phyloP scores from a whole-genome alignment of 2,329 filamentous ascomycete species.

The Nectriaceae sp. region DNA sequence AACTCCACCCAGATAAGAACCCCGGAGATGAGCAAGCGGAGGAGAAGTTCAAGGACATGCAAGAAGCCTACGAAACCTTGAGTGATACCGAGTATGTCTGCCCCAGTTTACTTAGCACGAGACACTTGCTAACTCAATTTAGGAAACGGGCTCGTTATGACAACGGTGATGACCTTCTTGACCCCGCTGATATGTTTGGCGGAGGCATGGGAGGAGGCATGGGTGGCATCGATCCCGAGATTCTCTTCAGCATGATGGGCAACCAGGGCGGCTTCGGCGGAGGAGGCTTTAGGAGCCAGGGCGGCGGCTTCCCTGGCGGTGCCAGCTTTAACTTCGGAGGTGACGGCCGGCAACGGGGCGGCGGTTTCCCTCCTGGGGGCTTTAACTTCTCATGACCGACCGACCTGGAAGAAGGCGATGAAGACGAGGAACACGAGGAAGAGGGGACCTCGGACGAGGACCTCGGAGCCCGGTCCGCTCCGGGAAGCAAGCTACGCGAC shows the following conservation, averaged over 20 bases:
- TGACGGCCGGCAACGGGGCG: conserved; percentile 38
- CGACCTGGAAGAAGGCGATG: conserved; percentile 34
- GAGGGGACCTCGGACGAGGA: conserved; percentile 21
- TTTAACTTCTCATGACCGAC: conserved; percentile 53
- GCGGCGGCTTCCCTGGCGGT: conserved; percentile 55
- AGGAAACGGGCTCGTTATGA: conserved; percentile 91
- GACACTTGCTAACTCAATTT: conserved; percentile 35
- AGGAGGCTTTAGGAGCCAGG: conserved; percentile 52
- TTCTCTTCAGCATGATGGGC: conserved; percentile 84
- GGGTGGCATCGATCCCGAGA: conserved; percentile 73
- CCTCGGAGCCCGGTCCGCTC: conserved; percentile 11
- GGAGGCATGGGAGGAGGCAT: conserved; percentile 67
- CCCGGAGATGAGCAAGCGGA: conserved; percentile 81
- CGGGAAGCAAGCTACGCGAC: conserved; percentile 29
- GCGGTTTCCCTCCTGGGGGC: conserved; percentile 36
- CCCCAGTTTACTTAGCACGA: background rate
- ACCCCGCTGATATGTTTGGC: conserved; percentile 83
- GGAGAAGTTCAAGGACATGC: conserved; percentile 95
- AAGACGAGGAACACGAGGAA: conserved; percentile 17
- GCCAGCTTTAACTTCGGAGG: conserved; percentile 60
- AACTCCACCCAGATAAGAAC: conserved; percentile 98
- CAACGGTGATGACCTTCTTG: conserved; percentile 86
- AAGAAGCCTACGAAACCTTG: conserved; percentile 94
- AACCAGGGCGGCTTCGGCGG: conserved; percentile 60
- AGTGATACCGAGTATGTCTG: conserved; percentile 83